Evolutionary conservation across 495 filamentous ascomycete species (phyloP), one percentile per base, ranked within the genome.

Genomic region (Cercophora scortea): DNA sequence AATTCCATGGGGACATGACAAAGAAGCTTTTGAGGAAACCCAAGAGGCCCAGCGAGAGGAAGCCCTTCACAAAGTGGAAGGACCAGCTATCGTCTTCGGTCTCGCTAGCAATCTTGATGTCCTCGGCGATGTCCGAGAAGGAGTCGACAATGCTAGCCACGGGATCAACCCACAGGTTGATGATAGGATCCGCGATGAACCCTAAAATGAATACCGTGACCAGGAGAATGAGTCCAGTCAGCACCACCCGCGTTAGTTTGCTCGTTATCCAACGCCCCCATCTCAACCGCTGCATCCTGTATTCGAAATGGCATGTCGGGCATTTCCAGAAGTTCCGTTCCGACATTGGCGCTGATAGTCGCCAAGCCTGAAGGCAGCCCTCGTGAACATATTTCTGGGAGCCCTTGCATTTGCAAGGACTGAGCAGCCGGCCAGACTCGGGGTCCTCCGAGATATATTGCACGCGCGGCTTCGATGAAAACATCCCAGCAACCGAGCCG

Each of bases 351-450:
- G 90, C 83, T 9, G 86, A 75, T 47, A 84, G 75, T 53, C 93
- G 84, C 93, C 93, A 97, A 33, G 76, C 70, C 63, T 91, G 84
- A 16, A 98, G 75, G 66, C 93, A 98, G n/a, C 83, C 87, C 65
- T 95, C 88, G 66, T 98, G 93, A 35, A 97, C 90, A 73, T 95
- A 96, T 69, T 86, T 85, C 52, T 90, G 88, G 12, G 85, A 88
- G 49, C 93, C 93, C 70, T 87, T 92, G 74, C 93, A 98, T 67
- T 84, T 82, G 76, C 93, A 98, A 5, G 93, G 93, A 32, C 88
- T 85, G 45, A 98, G 77, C n/a, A 98, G 73, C 6, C 89, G 85
- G 39, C 89, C 90, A 35, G 79, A 71, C 51, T 86, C 80, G n/a
- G 83, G 81, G 58, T 84, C 88, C 46, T 79, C 73, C 1, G 89